Evolutionary conservation across 306 rosid genomes (phyloP), one percentile per base, ranked within the genome.

Genomic region (Leucaena leucocephala): DNA sequence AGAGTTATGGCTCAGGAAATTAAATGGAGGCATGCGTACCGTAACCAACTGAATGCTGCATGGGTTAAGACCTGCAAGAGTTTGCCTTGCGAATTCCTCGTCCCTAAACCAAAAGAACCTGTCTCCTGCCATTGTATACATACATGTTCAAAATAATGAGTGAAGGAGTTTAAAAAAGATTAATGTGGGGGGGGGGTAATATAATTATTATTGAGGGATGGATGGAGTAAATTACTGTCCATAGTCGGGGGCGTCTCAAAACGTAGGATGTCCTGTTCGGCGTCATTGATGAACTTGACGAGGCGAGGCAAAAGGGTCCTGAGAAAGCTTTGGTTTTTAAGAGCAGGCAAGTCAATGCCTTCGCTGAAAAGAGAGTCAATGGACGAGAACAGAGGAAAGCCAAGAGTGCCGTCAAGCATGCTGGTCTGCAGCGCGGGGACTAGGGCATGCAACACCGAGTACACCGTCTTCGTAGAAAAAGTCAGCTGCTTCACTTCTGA

Each of bases 41-140:
- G 89, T 89, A 82, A 94, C 89, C 80, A 88, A 81, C 70, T 85
- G 80, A 69, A 94, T 68, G 80, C 88, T 83, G 49, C 69, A 94
- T 3, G 98, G 98, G 79, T 94, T 92, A 75, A 94, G 92, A 72
- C 98, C 98, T 4, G 98, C 90, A 45, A 94, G 90, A 21, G 97
- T 94, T 64, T 94, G 98, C 85, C 98, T 89, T 4, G 59, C 87
- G 83, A 94, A 94, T 81, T 92, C 96, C 54, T 83, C 93, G 72
- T 94, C 96, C 80, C 91, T 90, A 74, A 90, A 83, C 98, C 98
- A 94, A 57, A 90, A 90, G 88, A 92, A 92, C 73, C 89, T 90
- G 85, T 94, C 98, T 83, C 71, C 98, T 93, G 79, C 58, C 36
- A 8, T 55, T 8, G 59, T 27, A 27, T 27, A 27, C 27, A 27